Evolutionary conservation across 805 yeast species (phyloP).

Genomic region (Candida nonsorbophila): DNA sequence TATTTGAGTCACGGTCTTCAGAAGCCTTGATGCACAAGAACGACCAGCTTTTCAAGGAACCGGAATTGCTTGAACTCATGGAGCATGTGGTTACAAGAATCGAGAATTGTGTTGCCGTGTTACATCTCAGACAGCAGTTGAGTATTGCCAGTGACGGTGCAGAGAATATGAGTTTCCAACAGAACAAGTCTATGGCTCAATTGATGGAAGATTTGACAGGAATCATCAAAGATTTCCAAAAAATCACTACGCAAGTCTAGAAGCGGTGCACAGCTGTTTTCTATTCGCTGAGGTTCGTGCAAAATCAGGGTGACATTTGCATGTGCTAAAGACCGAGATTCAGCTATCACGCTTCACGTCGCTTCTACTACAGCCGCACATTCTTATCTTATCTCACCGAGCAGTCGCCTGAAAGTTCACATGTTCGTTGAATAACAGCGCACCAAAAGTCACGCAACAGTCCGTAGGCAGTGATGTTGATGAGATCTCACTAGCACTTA

Average conservation of each 20-base stretch:
- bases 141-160: conserved; percentile 15
- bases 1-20: conserved; percentile 20
- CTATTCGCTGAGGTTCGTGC: too few species aligned
- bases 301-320: too few species aligned
- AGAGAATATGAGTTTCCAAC: conserved; percentile 4
- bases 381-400: too few species aligned
- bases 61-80: conserved; percentile 49
- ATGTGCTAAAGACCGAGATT: too few species aligned
- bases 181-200: conserved; percentile 4
- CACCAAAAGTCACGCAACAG: too few species aligned
- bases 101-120: conserved; percentile 48
- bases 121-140: conserved; percentile 30
- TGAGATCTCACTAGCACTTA: too few species aligned
- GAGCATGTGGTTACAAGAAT: conserved; percentile 66
- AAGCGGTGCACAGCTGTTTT: too few species aligned
- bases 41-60: conserved; percentile 14
- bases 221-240: conserved; percentile 5
- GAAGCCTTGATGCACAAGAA: conserved; percentile 15
- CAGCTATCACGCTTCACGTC: too few species aligned
- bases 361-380: too few species aligned
- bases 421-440: too few species aligned
- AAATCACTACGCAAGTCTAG: conserved; percentile 1
- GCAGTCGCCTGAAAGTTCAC: too few species aligned
- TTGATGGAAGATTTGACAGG: conserved; percentile 6
- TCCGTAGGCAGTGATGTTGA: too few species aligned